Evolutionary conservation across 805 yeast species (phyloP), one percentile per base, ranked within the genome.

Genomic region (Ogataea ganodermae): DNA sequence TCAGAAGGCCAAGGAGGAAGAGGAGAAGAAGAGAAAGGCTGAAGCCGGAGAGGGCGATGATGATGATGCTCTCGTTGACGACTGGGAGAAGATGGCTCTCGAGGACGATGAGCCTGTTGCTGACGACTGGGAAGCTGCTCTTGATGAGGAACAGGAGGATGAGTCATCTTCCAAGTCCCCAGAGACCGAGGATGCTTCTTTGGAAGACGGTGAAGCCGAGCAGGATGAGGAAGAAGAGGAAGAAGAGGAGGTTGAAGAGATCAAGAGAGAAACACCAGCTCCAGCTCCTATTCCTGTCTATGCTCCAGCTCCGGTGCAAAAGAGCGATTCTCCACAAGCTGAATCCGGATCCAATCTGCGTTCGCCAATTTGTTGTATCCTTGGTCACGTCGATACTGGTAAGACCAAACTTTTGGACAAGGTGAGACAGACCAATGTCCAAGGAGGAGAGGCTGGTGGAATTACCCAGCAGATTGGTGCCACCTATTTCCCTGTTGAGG

Each of bases 381-480:
- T 94, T 70, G 99, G 99, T 67, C 99, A 94, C 76, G 99, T 94
- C 71, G 99, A 94, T 79, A 94, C 99, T 49, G 99, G 99, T 84
- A 94, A 94, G 73, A 94, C 99, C 57, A 94, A 94, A 69, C 80
- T 94, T 56, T 78, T 94, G 68, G 99, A 94, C 68, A 94, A 94
- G 72, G 84, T 94, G 59, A 92, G 99, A 75, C 97, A 92, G 75
- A 94, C 98, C 35, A 94, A 94, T 65, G 99, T 94, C 52, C 99
- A 94, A 76, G 99, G 97, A 69, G 99, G 99, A 66, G 99, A 94
- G 75, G 99, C 99, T 46, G 99, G 99, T 76, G 99, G 99, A 76
- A 94, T 94, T 69, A 94, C 99, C 56, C 99, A 94, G 79, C 99
- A 94, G 74, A 94, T 94, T 66, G 99, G 99, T 81, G 99, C 99